phyloP scores from a whole-genome alignment of 768 basidiomycete species.

The Lactarius deliciosus region DNA sequence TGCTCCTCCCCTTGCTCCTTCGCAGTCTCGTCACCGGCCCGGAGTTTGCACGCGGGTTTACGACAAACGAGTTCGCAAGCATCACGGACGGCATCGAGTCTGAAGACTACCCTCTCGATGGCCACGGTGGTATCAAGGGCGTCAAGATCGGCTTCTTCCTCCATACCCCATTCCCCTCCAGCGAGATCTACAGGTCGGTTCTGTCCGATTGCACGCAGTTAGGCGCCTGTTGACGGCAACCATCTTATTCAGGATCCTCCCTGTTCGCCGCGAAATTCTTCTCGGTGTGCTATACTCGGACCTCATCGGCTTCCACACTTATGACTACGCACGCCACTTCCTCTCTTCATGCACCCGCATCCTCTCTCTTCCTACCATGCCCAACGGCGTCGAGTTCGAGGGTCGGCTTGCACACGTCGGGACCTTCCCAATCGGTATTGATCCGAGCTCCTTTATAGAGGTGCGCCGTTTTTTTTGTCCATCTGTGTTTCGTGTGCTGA shows the following conservation, averaged over 20 bases:
- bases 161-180: constrained; percentile 97
- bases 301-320: constrained; percentile 98
- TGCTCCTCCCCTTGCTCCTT: constrained; percentile 97
- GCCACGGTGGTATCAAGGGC: constrained; percentile 48
- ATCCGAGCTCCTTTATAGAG: constrained; percentile 87
- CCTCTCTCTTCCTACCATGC: constrained; percentile 92
- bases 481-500: constrained; percentile 13
- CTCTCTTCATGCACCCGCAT: constrained; percentile 97
- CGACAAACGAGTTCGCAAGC: constrained; percentile 59
- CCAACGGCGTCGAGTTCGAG: constrained; percentile 95
- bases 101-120: constrained; percentile 42
- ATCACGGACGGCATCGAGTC: constrained; percentile 71
- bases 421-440: constrained; percentile 99
- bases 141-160: constrained; percentile 99
- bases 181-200: constrained; percentile 91
- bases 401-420: constrained; percentile 95
- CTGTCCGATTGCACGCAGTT: not conserved
- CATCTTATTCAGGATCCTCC: constrained; percentile 68
- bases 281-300: constrained; percentile 95
- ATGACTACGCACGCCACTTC: constrained; percentile 99
- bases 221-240: constrained; percentile 7
- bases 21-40: constrained; percentile 82
- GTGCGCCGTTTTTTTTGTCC: constrained; percentile 39
- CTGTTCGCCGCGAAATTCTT: constrained; percentile 96
- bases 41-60: constrained; percentile 53